These are phyloP conservation scores for Fraxinus albicans DNA, from an alignment of 305 asterid species.

Conservation along the genomic window DNA sequence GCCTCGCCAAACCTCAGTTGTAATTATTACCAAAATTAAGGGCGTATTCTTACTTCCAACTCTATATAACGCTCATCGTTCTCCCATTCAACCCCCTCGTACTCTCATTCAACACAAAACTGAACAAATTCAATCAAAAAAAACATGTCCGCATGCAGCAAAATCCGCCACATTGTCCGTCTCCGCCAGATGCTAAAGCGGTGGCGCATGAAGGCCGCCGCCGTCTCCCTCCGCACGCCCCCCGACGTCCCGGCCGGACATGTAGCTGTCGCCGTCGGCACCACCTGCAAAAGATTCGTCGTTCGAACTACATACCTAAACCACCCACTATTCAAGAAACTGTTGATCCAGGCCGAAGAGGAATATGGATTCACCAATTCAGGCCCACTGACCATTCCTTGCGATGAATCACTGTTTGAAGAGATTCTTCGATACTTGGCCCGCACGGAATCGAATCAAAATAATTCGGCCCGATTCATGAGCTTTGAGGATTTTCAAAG, in stretches of 20 bases:
- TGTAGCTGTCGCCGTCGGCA: slow-evolving; percentile 70
- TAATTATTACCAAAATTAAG: neutral
- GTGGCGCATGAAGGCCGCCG: slow-evolving; percentile 77
- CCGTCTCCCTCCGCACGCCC: slow-evolving; percentile 37
- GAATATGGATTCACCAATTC: slow-evolving; percentile 70
- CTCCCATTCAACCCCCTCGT: slow-evolving; percentile 24
- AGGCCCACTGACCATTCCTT: slow-evolving; percentile 77
- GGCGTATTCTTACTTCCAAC: neutral
- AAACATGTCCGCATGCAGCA: slow-evolving; percentile 75
- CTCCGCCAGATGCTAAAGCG: slow-evolving; percentile 79
- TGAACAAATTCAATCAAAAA: neutral
- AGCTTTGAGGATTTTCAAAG: slow-evolving; percentile 59
- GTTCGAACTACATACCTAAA: slow-evolving; percentile 62
- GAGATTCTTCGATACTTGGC: slow-evolving; percentile 58
- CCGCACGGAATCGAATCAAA: slow-evolving; percentile 43
- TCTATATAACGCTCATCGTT: slow-evolving; percentile 36
- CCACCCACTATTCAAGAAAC: slow-evolving; percentile 69
- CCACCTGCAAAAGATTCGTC: slow-evolving; percentile 48
- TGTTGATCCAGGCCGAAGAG: slow-evolving; percentile 68
- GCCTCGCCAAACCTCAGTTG: neutral
- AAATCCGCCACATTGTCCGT: slow-evolving; percentile 74
- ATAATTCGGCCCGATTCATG: slow-evolving; percentile 35
- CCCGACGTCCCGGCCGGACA: slow-evolving; percentile 83
- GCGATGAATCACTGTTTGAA: slow-evolving; percentile 69
- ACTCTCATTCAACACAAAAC: slow-evolving; percentile 7